These are phyloP conservation scores for Trichomonas tenax DNA, from an alignment of 208 protist species.

Conservation along the genomic window DNA sequence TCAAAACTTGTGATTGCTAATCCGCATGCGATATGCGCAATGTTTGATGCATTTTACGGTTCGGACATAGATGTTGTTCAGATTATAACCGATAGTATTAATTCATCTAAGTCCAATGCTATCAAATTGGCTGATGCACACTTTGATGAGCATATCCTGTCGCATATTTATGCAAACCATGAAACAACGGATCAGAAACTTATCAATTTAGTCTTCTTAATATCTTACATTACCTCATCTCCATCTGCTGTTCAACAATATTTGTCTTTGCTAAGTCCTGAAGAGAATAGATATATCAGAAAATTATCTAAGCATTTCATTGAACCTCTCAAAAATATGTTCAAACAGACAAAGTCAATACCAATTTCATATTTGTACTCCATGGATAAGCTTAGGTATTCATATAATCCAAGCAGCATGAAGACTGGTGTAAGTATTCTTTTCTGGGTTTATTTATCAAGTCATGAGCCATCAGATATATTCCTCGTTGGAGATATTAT, in stretches of 20 bases:
- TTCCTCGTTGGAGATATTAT: too few species aligned
- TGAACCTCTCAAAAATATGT: neutral
- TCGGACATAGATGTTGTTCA: neutral
- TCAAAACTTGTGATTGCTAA: neutral
- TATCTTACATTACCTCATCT: neutral
- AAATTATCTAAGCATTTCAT: neutral
- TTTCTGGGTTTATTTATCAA: neutral
- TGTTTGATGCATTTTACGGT: neutral
- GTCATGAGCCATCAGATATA: neutral
- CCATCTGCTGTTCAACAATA: neutral
- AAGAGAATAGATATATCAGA: neutral
- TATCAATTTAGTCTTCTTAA: neutral
- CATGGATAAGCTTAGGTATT: neutral
- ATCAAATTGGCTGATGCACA: neutral
- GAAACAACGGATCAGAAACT: neutral
- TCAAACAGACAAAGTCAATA: neutral
- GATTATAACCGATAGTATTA: neutral
- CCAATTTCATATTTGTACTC: neutral
- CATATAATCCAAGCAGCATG: neutral
- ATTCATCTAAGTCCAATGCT: neutral
- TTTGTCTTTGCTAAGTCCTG: neutral
- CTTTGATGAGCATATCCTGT: neutral
- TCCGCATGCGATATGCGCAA: neutral
- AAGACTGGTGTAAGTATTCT: neutral
- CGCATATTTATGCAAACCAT: neutral